phyloP scores from a whole-genome alignment of 441 rosid species.

The Capsella rubella region DNA sequence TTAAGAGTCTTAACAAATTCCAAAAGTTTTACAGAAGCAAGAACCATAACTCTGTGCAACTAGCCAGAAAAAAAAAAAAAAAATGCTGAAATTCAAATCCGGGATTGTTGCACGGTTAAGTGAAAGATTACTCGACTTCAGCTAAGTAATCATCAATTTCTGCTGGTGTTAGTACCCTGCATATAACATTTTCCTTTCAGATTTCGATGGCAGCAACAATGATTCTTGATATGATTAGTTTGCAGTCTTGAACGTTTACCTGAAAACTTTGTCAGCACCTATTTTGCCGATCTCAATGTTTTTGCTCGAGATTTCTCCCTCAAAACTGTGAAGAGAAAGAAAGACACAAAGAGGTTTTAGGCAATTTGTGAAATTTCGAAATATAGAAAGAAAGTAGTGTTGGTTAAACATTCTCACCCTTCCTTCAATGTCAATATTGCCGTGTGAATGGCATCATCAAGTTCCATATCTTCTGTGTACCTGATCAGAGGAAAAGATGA shows the following conservation, averaged over 20 bases:
- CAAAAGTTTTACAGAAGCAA: conserved; percentile 30
- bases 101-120: not conserved
- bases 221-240: conserved; percentile 5
- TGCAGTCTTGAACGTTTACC: conserved; percentile 46
- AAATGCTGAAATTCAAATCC: not conserved
- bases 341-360: not conserved
- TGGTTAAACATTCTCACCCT: conserved; percentile 59
- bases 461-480: conserved; percentile 96
- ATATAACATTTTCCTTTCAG: conserved; percentile 17
- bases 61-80: not conserved
- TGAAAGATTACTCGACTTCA: conserved; percentile 65
- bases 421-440: conserved; percentile 89
- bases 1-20: conserved; percentile 10
- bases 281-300: conserved; percentile 94
- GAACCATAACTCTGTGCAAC: conserved; percentile 10
- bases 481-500: conserved; percentile 46
- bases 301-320: conserved; percentile 88
- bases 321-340: conserved; percentile 63
- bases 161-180: conserved; percentile 78
- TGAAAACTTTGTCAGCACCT: conserved; percentile 81
- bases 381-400: not conserved
- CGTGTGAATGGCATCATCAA: conserved; percentile 96
- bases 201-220: conserved; percentile 2
- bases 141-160: conserved; percentile 66
- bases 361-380: conserved; percentile 2